Conservation (phyloP, 768 basidiomycete genomes). For the Calvatia gigantea region DNA sequence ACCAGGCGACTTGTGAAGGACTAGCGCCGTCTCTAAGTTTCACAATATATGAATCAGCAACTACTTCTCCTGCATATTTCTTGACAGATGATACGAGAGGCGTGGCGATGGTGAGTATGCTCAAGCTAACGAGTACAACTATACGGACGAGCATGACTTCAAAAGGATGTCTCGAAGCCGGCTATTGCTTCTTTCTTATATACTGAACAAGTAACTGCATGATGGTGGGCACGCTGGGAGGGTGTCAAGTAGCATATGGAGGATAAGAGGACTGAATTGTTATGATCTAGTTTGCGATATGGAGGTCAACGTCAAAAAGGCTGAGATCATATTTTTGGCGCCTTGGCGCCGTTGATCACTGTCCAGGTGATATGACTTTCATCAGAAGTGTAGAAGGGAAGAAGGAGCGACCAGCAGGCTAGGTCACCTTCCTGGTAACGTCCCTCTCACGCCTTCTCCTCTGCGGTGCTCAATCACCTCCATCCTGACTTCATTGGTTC, state of each 20-base stretch:
- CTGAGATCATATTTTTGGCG: not conserved
- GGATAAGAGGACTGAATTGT: not conserved
- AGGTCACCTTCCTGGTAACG: too few species aligned
- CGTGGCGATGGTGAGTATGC: not conserved
- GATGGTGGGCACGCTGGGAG: not conserved
- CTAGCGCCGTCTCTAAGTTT: conserved; percentile 14
- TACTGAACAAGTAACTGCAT: not conserved
- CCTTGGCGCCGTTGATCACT: too few species aligned
- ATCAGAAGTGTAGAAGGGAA: too few species aligned
- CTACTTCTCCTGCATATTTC: conserved; percentile 1
- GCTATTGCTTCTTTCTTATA: not conserved
- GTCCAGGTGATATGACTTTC: too few species aligned
- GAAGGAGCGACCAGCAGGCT: too few species aligned
- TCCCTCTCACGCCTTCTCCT: too few species aligned
- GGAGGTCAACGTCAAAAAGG: not conserved
- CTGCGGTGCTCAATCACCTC: too few species aligned
- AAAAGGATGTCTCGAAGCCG: not conserved
- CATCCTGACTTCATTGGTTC: not conserved
- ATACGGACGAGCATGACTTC: not conserved
- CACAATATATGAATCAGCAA: conserved; percentile 14
- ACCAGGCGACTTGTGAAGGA: not conserved
- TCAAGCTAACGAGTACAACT: not conserved
- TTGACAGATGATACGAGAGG: not conserved
- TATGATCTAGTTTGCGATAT: not conserved
- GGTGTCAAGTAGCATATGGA: not conserved